A percentile compares a stretch with the other conserved stretches of the same genome.
Conservation (phyloP, 2,329 filamentous ascomycete genomes). For the Xylariaceae sp. region DNA sequence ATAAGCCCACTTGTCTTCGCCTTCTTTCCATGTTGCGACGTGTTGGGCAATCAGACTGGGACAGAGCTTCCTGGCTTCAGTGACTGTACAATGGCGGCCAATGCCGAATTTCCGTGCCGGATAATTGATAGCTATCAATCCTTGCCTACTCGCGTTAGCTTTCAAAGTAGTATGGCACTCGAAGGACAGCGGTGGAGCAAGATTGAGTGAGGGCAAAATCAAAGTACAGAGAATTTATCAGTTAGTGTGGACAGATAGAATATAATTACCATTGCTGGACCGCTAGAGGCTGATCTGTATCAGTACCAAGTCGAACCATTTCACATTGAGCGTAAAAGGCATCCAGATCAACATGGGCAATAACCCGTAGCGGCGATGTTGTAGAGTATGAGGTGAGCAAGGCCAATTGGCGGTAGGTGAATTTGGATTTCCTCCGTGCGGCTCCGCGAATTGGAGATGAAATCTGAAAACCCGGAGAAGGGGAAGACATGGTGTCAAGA, state of each 20-base stretch:
- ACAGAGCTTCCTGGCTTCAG: constrained; percentile 82
- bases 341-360: constrained; percentile 92
- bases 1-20: constrained; percentile 89
- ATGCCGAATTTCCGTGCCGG: constrained; percentile 79
- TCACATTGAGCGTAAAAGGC: constrained; percentile 98
- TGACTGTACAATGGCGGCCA: constrained; percentile 70
- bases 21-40: constrained; percentile 91
- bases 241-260: not conserved
- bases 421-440: constrained; percentile 56
- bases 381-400: constrained; percentile 69
- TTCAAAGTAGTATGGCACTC: not conserved
- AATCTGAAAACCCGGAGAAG: constrained; percentile 28
- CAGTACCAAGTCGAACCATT: constrained; percentile 74
- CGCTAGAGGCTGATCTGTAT: constrained; percentile 75
- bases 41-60: constrained; percentile 83
- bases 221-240: not conserved
- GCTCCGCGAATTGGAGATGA: constrained; percentile 34
- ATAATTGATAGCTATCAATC: constrained; percentile 95
- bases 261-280: constrained; percentile 79
- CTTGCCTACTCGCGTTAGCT: constrained; percentile 56
- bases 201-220: not conserved
- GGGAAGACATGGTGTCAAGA: constrained; percentile 26
- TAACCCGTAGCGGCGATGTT: constrained; percentile 74
- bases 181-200: not conserved
- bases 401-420: constrained; percentile 78